These are phyloP conservation scores for Lycium barbarum DNA, from an alignment of 257 asterid species.

Conservation along the genomic window DNA sequence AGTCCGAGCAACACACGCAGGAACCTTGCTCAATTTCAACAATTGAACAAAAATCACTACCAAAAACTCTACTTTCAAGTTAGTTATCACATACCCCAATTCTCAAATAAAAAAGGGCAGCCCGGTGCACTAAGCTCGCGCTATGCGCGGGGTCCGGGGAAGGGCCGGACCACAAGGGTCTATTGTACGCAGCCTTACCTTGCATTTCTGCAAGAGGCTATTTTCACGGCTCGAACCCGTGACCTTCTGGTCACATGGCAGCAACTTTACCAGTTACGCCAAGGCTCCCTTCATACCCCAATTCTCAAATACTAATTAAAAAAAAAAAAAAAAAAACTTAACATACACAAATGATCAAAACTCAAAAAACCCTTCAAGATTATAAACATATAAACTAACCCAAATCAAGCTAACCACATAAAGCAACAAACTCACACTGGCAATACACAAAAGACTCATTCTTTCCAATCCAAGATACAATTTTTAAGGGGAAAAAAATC, in stretches of 20 bases:
- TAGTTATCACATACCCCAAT: neutral
- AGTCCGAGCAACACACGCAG: too few species aligned
- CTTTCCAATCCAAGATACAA: neutral
- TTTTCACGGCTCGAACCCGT: too few species aligned
- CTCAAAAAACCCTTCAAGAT: slow-evolving; percentile 12
- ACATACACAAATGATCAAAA: slow-evolving; percentile 15
- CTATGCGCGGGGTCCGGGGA: too few species aligned
- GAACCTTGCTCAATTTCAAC: neutral
- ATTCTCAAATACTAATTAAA: neutral
- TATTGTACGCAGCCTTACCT: too few species aligned
- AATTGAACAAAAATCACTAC: neutral
- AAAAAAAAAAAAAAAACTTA: neutral
- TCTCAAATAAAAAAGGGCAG: too few species aligned
- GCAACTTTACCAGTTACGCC: too few species aligned
- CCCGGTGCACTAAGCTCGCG: too few species aligned
- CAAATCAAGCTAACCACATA: neutral
- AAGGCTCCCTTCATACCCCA: too few species aligned
- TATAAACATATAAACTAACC: neutral
- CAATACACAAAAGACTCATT: neutral
- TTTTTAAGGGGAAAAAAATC: too few species aligned
- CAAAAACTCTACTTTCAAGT: neutral
- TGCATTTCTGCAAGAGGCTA: too few species aligned
- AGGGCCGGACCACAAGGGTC: too few species aligned
- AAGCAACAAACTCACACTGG: neutral
- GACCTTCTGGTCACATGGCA: too few species aligned